Evolutionary conservation across 2,329 filamentous ascomycete genomes (phyloP), one percentile per base, ranked within the genome.

Genomic region (Fusarium cyanostomum): DNA sequence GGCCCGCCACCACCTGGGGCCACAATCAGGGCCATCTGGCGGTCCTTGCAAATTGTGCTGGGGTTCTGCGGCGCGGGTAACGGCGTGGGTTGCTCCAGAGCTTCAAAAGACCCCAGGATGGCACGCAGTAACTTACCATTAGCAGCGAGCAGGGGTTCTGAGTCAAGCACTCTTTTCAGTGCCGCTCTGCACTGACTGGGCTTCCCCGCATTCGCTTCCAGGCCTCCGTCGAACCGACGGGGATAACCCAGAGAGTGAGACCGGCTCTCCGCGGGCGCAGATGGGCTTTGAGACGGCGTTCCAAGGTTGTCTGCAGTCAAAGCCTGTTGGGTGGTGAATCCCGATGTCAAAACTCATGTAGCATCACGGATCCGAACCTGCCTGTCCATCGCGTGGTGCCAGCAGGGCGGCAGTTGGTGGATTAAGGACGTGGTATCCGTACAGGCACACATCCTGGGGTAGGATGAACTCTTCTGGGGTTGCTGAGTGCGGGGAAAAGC

Each of bases 141-240:
- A 43, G 54, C 37, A 60, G 31, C 35, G 33, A 55, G n/a, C 55
- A 52, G 39, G 53, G 44, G 26, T 58, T 30, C 27, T 49, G 63
- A 66, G 60, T 70, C 58, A 65, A 67, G 49, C 46, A 44, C 30
- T 41, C 33, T 41, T 41, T 21, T 45, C 31, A 59, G 56, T 57
- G 56, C 28, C 37, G 44, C 42, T 43, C 33, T 38, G 42, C 49
- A 34, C 49, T 57, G 58, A 46, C 52, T 53, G 57, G 52, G 48
- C 54, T 71, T 66, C 68, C 68, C 68, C 68, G 68, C 68, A 71
- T 68, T 67, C 61, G 31, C 55, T 45, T 59, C 48, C 41, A 44
- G 37, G 39, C 54, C 56, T 70, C 68, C 68, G 63, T 56, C 68
- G 53, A 71, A 24, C 68, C 68, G 68, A 57, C 64, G 61, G 59